Base-by-base conservation (phyloP, 2,329 filamentous ascomycete species). In the Orbilia javanica region DNA sequence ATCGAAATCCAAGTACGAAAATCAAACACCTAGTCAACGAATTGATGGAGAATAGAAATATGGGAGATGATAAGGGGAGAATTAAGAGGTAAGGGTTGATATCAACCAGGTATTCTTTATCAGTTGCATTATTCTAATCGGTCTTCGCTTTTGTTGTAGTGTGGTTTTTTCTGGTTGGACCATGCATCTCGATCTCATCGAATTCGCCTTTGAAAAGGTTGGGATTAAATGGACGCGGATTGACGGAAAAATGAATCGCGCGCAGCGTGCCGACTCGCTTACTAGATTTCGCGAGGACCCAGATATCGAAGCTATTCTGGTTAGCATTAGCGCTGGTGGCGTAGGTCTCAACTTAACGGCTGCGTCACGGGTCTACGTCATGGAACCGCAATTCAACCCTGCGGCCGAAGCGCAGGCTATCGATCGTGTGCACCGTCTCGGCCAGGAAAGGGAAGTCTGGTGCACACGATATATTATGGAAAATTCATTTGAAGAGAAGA, bases 331-430 rank as follows among this genome's bases (percentile, higher is more conserved):
- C 10, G 83, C 82, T 18, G 83, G 83, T 8, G 82, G 81, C 10
- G 80, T 83, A 11, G 83, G 83, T 53, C 81, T 44, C 81, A 71
- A 76, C 46, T 52, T 72, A 7, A 75, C 63, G 20, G 44, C 70
- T 2, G 75, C 63, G 13, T 72, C 95, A 13, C 89, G 98, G 44
- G 98, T 96, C 13, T 98, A 96, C 83, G 92, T 98, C 82, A 98
- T 99, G 95, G 96, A 99, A 83, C 96, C 96, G 4, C 94, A 97
- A 83, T 99, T 95, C 86, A 99, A 99, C 82, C 96, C 96, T 0
- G 94, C 94, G 0, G 93, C 94, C 0, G 95, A 99, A 84, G 93
- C 94, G 4, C 96, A 99, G 85, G 96, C 96, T 1, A 88, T 98
- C 6, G 96, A 98, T 50, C 83, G 96, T 31, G 93, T 99, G 4